phyloP scores from a whole-genome alignment of 352 stramenopile species.

The Phytophthora rubi region DNA sequence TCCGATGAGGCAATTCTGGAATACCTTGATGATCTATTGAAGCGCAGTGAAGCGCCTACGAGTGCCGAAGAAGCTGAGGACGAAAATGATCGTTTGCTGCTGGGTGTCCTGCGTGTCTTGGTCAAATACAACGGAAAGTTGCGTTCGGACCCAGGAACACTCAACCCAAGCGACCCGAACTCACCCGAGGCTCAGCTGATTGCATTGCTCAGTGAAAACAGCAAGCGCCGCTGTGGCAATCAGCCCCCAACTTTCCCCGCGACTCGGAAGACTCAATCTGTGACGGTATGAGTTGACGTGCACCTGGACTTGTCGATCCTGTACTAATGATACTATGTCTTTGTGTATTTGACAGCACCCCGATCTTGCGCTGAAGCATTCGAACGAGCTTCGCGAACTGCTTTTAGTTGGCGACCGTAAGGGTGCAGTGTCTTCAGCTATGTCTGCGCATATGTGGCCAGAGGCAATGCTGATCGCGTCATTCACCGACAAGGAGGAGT shows the following conservation, averaged over 20 bases:
- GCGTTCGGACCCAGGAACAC: slow-evolving; percentile 46
- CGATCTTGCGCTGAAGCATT: slow-evolving; percentile 54
- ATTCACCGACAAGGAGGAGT: slow-evolving; percentile 87
- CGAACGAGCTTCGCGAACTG: slow-evolving; percentile 68
- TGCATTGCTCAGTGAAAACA: slow-evolving; percentile 69
- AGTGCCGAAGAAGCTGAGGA: slow-evolving; percentile 33
- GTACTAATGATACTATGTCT: slow-evolving; percentile 11
- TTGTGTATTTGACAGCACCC: slow-evolving; percentile 48
- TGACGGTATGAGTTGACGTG: slow-evolving; percentile 34
- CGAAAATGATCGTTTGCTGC: slow-evolving; percentile 75
- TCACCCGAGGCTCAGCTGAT: slow-evolving; percentile 76
- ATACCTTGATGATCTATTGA: slow-evolving; percentile 69
- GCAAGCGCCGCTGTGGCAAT: slow-evolving; percentile 63
- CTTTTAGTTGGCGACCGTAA: slow-evolving; percentile 82
- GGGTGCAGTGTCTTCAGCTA: slow-evolving; percentile 76
- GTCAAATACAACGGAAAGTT: slow-evolving; percentile 86
- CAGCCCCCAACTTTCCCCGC: slow-evolving; percentile 52
- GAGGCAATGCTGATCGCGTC: slow-evolving; percentile 89
- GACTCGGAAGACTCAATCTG: slow-evolving; percentile 49
- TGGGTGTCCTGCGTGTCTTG: slow-evolving; percentile 72
- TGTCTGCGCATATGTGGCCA: slow-evolving; percentile 84
- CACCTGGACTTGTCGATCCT: not conserved
- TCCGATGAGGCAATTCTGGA: slow-evolving; percentile 70
- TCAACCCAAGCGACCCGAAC: slow-evolving; percentile 57
- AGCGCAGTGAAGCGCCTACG: slow-evolving; percentile 28